phyloP scores from a whole-genome alignment of 306 rosid genomes.

The Fragaria vesca region DNA sequence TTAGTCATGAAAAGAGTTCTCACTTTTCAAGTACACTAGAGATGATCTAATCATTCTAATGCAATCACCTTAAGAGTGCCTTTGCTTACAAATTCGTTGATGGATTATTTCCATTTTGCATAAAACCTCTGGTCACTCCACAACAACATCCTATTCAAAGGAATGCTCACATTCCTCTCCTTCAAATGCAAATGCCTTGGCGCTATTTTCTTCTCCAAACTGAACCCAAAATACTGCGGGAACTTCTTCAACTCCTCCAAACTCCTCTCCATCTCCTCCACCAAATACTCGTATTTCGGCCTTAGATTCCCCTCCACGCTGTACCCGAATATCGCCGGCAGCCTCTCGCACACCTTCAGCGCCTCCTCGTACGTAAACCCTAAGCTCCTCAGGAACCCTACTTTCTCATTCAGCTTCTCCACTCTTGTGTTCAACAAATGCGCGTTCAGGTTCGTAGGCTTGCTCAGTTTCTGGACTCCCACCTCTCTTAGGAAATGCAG shows the following conservation, averaged over 20 bases:
- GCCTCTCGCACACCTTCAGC: slow-evolving; percentile 31
- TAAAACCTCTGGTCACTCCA: slow-evolving; percentile 72
- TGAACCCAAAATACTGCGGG: slow-evolving; percentile 80
- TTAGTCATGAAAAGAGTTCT: too few relatives aligned
- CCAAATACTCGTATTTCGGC: slow-evolving; percentile 62
- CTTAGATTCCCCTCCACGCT: slow-evolving; percentile 54
- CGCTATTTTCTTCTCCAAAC: slow-evolving; percentile 57
- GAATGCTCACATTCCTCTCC: slow-evolving; percentile 49
- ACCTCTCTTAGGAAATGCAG: slow-evolving; percentile 46
- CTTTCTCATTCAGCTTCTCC: slow-evolving; percentile 49
- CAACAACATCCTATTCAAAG: slow-evolving; percentile 62
- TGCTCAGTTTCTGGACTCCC: slow-evolving; percentile 41
- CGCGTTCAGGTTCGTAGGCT: slow-evolving; percentile 51
- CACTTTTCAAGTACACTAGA: not conserved
- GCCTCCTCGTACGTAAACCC: slow-evolving; percentile 63
- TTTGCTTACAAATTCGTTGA: not conserved
- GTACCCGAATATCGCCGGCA: slow-evolving; percentile 82
- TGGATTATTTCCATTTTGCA: slow-evolving; percentile 40
- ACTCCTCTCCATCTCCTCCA: slow-evolving; percentile 63
- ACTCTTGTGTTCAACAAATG: slow-evolving; percentile 71
- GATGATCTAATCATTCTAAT: not conserved
- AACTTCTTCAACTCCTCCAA: slow-evolving; percentile 64
- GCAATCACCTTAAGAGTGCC: not conserved
- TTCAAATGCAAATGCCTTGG: slow-evolving; percentile 78
- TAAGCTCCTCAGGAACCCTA: slow-evolving; percentile 43